A percentile compares a stretch with the other conserved stretches of the same genome.
These are phyloP conservation scores for Erythrobasidium hasegawianum DNA, from an alignment of 1,284 basidiomycete genomes.

Conservation along the genomic window DNA sequence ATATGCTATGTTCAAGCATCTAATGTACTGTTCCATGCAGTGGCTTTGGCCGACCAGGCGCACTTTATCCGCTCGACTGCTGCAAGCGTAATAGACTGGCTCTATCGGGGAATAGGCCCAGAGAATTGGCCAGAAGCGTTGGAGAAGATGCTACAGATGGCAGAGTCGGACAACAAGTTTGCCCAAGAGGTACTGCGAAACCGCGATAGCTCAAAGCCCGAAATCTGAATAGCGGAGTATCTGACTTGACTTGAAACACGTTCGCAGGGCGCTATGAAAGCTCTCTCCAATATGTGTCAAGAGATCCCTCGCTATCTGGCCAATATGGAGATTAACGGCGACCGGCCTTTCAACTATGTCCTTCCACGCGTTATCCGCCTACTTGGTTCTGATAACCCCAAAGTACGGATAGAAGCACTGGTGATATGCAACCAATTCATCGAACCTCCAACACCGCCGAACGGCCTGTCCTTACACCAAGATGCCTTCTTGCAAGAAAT, in stretches of 20 bases:
- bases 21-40: not conserved
- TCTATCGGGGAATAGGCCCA: conserved; percentile 67
- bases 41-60: conserved; percentile 70
- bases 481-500: conserved; percentile 87
- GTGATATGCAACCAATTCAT: conserved; percentile 92
- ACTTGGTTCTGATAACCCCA: conserved; percentile 58
- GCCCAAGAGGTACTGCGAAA: conserved; percentile 71
- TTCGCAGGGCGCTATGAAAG: conserved; percentile 81
- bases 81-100: conserved; percentile 82
- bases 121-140: conserved; percentile 90
- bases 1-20: not conserved
- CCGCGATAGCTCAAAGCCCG: not conserved
- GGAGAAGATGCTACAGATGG: conserved; percentile 69
- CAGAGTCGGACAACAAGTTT: conserved; percentile 67
- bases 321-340: conserved; percentile 74
- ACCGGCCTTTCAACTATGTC: conserved; percentile 51
- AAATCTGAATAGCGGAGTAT: not conserved
- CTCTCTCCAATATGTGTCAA: conserved; percentile 92
- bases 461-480: conserved; percentile 59
- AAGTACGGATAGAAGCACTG: conserved; percentile 89
- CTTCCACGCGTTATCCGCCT: conserved; percentile 64
- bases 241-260: conserved; percentile 7
- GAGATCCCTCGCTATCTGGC: conserved; percentile 95
- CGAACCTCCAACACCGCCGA: conserved; percentile 52
- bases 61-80: conserved; percentile 86